These are phyloP conservation scores for Arthrinium phaeospermum DNA, from an alignment of 2,329 filamentous ascomycete species.

Conservation along the genomic window DNA sequence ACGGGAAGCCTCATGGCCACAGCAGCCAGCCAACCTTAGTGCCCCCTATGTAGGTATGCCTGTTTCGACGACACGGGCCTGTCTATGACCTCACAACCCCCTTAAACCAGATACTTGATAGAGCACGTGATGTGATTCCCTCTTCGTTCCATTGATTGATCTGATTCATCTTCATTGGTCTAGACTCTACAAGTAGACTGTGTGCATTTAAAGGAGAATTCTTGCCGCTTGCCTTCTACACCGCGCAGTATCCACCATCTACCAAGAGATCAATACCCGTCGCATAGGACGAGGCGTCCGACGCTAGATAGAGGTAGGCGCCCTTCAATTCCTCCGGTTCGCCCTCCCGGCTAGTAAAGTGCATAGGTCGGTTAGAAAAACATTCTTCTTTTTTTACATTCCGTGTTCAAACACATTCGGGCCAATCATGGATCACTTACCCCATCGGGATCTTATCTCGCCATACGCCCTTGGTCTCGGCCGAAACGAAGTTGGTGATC, in stretches of 20 bases:
- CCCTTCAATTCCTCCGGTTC: constrained; percentile 79
- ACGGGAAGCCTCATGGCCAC: constrained; percentile 6
- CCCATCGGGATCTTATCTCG: constrained; percentile 82
- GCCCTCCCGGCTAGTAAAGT: constrained; percentile 64
- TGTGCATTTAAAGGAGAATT: not conserved
- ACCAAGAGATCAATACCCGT: constrained; percentile 77
- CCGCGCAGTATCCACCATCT: constrained; percentile 73
- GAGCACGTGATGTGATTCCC: not conserved
- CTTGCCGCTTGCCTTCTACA: constrained; percentile 42
- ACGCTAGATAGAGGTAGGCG: constrained; percentile 80
- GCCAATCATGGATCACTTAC: constrained; percentile 41
- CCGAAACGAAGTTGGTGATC: constrained; percentile 68
- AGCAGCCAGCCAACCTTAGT: constrained; percentile 3
- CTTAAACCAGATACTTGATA: not conserved
- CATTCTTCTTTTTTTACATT: not conserved
- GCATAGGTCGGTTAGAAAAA: constrained; percentile 6
- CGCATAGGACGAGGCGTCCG: constrained; percentile 82
- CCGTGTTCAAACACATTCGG: not conserved
- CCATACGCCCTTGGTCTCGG: constrained; percentile 75
- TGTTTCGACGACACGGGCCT: constrained; percentile 2
- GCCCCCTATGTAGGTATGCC: not conserved
- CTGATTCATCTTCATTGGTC: not conserved
- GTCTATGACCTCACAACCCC: constrained; percentile 6
- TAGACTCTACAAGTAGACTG: not conserved
- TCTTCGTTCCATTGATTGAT: not conserved